A percentile compares a stretch with the other conserved stretches of the same genome.
Evolutionary conservation across 257 asterid species (phyloP).

Genomic region (Capsicum baccatum): DNA sequence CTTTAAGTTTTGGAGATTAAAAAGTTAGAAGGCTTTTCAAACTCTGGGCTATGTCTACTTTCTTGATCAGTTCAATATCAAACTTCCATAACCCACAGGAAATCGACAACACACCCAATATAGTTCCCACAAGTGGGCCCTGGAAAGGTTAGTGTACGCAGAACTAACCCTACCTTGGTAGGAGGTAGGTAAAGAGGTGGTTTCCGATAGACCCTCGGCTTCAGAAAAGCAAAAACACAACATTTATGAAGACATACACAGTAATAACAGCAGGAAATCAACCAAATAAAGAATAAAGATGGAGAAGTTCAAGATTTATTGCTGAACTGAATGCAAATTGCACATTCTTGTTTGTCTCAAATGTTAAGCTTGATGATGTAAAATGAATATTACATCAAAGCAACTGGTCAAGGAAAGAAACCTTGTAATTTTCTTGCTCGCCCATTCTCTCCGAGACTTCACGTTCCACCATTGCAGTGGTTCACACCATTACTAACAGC

Average conservation of each 20-base stretch:
- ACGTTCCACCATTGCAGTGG: slow-evolving; percentile 66
- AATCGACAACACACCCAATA: no score
- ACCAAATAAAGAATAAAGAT: background rate
- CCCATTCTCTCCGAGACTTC: slow-evolving; percentile 42
- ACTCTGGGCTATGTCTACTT: background rate
- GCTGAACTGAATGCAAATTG: slow-evolving; percentile 47
- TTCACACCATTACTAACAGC: slow-evolving; percentile 61
- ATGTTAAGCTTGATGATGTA: slow-evolving; percentile 45
- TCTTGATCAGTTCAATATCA: background rate
- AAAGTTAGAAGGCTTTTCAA: background rate
- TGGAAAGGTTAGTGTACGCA: no score
- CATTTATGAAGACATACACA: background rate
- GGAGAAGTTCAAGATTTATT: slow-evolving; percentile 41
- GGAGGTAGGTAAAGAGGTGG: background rate
- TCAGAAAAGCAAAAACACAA: background rate
- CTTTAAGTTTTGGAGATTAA: no score
- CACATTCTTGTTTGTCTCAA: slow-evolving; percentile 47
- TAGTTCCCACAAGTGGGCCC: no score
- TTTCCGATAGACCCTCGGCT: background rate
- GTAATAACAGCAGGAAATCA: background rate
- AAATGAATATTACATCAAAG: slow-evolving; percentile 64
- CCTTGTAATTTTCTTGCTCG: slow-evolving; percentile 14
- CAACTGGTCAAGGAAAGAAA: slow-evolving; percentile 42
- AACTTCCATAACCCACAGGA: no score
- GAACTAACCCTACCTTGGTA: background rate